Conservation (phyloP, 2,329 filamentous ascomycete genomes). For the Penicillium sp. region DNA sequence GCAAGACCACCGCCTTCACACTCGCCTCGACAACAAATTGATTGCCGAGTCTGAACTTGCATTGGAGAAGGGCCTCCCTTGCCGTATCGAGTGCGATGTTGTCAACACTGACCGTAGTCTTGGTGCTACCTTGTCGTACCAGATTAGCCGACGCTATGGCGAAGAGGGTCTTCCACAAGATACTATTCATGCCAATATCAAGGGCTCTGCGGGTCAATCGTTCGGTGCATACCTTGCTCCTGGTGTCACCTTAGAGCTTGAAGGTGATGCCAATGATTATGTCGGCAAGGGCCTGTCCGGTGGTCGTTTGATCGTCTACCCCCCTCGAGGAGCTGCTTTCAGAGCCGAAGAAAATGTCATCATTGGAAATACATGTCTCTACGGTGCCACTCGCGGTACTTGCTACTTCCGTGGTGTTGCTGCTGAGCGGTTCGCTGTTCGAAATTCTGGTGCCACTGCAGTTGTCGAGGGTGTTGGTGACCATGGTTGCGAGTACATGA, state of each 20-base stretch:
- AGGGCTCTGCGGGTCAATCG: constrained; percentile 92
- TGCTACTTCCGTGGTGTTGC: constrained; percentile 97
- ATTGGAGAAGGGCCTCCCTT: constrained; percentile 87
- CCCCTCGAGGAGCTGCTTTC: constrained; percentile 81
- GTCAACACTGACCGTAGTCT: constrained; percentile 94
- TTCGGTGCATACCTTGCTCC: constrained; percentile 92
- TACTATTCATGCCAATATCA: constrained; percentile 93
- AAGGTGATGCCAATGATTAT: constrained; percentile 94
- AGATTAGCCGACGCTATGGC: constrained; percentile 87
- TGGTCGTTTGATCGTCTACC: constrained; percentile 88
- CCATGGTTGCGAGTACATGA: constrained; percentile 98
- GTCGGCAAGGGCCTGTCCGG: constrained; percentile 94
- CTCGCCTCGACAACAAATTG: constrained; percentile 92
- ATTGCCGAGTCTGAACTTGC: constrained; percentile 93
- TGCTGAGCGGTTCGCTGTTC: constrained; percentile 91
- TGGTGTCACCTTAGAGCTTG: constrained; percentile 88
- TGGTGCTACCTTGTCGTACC: constrained; percentile 90
- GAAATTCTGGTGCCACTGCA: constrained; percentile 93
- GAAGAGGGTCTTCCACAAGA: constrained; percentile 84
- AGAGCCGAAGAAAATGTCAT: constrained; percentile 95
- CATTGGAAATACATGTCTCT: constrained; percentile 89
- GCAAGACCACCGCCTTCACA: constrained; percentile 90
- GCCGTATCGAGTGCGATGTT: constrained; percentile 89
- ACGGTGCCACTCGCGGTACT: constrained; percentile 82
- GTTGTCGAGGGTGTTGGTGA: constrained; percentile 95